Evolutionary conservation across 2,329 filamentous ascomycete genomes (phyloP), one percentile per base, ranked within the genome.

Genomic region (Cryphonectria naterciae): DNA sequence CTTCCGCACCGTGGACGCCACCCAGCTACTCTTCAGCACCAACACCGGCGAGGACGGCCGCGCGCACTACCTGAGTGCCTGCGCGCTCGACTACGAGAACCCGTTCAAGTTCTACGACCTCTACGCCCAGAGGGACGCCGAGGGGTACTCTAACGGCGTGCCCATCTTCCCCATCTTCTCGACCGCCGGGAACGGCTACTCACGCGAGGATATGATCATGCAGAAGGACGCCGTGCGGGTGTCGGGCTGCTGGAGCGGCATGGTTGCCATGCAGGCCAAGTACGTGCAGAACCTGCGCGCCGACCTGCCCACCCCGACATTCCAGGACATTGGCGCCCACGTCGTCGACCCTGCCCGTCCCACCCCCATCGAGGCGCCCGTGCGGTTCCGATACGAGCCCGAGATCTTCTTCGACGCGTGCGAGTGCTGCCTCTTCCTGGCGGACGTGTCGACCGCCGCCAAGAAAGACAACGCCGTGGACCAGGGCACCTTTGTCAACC

Each of bases 101-200:
- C 88, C 91, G 0, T 88, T 91, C 73, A 84, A 87, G 56, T 92
- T 89, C 77, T 94, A 94, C 79, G 92, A 94, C 78, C 89, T 91
- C 0, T 94, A 92, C 78, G 92, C 91, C 1, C 88, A 90, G 28
- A 85, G 92, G 19, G 92, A 94, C 75, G 81, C 83, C 2, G 86
- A 92, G 71, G 91, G 91, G 1, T 86, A 87, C 74, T 86, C 86
- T 39, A 85, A 88, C 46, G 87, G 91, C 5, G 83, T 92, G 56
- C 87, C 89, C 1, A 87, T 91, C 71, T 94, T 88, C 78, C 92
- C 92, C 0, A 92, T 89, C 81, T 92, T 92, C 78, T 85, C 87
- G 5, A 80, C 77, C 62, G 82, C 81, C 1, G 87, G 87, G 1
- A 78, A 85, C 19, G 88, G 82, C 0, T 80, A 81, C n/a, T 89